A percentile compares a stretch with the other conserved stretches of the same genome.
Conservation (phyloP, 2,329 filamentous ascomycete genomes). For the Spiromastix sp. region DNA sequence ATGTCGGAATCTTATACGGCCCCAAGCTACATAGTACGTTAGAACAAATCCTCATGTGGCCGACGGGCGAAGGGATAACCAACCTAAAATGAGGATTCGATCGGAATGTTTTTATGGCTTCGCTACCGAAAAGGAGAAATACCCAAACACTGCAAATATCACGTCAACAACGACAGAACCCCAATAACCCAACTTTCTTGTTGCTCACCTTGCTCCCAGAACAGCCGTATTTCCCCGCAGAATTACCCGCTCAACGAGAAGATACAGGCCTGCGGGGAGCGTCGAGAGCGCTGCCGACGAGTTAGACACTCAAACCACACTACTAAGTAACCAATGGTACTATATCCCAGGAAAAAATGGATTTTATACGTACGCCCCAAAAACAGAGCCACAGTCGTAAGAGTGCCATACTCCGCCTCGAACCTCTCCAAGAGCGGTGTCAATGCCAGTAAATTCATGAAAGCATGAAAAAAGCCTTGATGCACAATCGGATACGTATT, state of each 20-base stretch:
- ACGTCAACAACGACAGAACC: neutral
- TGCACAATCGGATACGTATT: conserved; percentile 91
- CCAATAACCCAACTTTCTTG: too few species aligned
- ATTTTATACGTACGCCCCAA: conserved; percentile 65
- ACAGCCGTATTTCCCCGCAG: conserved; percentile 62
- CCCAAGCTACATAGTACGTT: conserved; percentile 36
- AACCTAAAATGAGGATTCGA: conserved; percentile 66
- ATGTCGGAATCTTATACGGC: conserved; percentile 72
- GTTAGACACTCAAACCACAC: conserved; percentile 18
- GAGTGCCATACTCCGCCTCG: conserved; percentile 81
- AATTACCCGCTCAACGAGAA: conserved; percentile 64
- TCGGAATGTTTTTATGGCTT: conserved; percentile 76
- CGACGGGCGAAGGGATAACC: conserved; percentile 5
- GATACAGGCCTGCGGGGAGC: conserved; percentile 72
- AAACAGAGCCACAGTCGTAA: conserved; percentile 79
- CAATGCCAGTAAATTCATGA: conserved; percentile 70
- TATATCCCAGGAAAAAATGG: too few species aligned
- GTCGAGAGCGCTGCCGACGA: conserved; percentile 57
- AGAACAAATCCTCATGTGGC: neutral
- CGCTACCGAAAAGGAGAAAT: conserved; percentile 74
- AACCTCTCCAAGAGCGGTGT: conserved; percentile 88
- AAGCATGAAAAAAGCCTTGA: conserved; percentile 64
- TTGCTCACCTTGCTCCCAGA: conserved; percentile 66
- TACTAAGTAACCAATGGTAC: too few species aligned
- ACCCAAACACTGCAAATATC: conserved; percentile 64